Evolutionary conservation across 148 eudicot genomes (phyloP).

Genomic region (Vaccinium myrtillus): DNA sequence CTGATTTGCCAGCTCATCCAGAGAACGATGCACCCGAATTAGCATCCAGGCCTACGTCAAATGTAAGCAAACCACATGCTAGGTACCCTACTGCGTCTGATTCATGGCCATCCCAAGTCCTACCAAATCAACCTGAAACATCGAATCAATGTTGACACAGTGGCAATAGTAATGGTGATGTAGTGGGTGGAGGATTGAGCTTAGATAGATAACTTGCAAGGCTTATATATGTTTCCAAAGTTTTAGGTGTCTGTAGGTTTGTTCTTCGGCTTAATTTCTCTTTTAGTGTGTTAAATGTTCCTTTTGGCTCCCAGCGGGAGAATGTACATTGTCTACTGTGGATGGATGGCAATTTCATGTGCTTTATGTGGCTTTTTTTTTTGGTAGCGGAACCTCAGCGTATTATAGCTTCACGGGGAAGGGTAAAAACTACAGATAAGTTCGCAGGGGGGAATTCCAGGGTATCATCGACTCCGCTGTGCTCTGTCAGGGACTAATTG

Average conservation of each 20-base stretch:
- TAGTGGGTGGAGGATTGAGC: constrained; percentile 2
- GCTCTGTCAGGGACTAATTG: too few relatives aligned
- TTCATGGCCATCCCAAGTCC: constrained; percentile 72
- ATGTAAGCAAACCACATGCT: constrained; percentile 75
- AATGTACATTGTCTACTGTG: neutral
- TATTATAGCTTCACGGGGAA: neutral
- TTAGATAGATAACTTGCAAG: constrained; percentile 5
- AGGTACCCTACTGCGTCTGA: constrained; percentile 73
- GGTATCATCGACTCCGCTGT: neutral
- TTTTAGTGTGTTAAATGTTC: neutral
- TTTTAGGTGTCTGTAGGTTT: neutral
- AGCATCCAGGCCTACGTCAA: constrained; percentile 30
- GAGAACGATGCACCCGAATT: constrained; percentile 23
- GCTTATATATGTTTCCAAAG: constrained; percentile 6
- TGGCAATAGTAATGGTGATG: neutral
- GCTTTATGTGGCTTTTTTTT: neutral
- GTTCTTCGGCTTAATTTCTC: neutral
- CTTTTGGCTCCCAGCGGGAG: constrained; percentile 9
- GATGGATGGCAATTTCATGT: neutral
- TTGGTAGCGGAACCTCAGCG: neutral
- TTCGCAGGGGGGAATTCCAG: neutral
- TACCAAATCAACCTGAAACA: constrained; percentile 39
- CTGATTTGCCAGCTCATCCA: constrained; percentile 36
- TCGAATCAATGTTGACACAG: neutral
- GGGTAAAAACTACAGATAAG: neutral